Conservation (phyloP, 2,329 filamentous ascomycete species). For the Septoria linicola region DNA sequence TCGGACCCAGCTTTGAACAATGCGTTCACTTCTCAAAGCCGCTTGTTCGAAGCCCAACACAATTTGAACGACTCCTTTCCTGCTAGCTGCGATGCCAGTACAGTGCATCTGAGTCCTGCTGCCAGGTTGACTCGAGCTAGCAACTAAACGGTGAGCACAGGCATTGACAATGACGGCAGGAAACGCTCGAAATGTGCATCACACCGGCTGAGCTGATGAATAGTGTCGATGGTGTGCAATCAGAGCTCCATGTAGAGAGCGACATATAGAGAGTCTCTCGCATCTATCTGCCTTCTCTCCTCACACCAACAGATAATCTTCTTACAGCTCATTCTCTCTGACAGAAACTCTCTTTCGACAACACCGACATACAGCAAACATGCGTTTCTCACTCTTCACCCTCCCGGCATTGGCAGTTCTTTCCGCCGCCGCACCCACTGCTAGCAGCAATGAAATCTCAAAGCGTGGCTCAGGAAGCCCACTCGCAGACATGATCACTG, state of each 20-base stretch:
- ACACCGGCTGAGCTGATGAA: too few relatives aligned
- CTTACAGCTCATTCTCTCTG: neutral
- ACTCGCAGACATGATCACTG: slow-evolving; percentile 1
- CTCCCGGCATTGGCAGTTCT: slow-evolving; percentile 10
- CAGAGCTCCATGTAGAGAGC: too few relatives aligned
- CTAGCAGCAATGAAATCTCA: neutral
- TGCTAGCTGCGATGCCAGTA: neutral
- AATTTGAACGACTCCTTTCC: neutral
- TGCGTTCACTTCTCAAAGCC: neutral
- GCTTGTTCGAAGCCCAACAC: neutral
- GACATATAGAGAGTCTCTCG: too few relatives aligned
- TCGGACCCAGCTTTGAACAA: too few relatives aligned
- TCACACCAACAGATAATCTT: neutral
- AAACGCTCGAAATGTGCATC: neutral
- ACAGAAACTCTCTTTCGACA: neutral
- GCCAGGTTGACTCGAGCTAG: neutral
- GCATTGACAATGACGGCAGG: neutral
- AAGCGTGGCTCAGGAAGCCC: neutral
- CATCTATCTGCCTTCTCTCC: too few relatives aligned
- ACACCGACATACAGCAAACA: neutral
- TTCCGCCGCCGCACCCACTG: slow-evolving; percentile 7
- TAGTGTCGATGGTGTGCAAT: too few relatives aligned
- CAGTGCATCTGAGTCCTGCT: neutral
- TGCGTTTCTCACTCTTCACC: slow-evolving; percentile 13
- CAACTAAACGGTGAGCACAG: neutral